Evolutionary conservation across 805 yeast species (phyloP), one percentile per base, ranked within the genome.

Genomic region (Candida boidinii): DNA sequence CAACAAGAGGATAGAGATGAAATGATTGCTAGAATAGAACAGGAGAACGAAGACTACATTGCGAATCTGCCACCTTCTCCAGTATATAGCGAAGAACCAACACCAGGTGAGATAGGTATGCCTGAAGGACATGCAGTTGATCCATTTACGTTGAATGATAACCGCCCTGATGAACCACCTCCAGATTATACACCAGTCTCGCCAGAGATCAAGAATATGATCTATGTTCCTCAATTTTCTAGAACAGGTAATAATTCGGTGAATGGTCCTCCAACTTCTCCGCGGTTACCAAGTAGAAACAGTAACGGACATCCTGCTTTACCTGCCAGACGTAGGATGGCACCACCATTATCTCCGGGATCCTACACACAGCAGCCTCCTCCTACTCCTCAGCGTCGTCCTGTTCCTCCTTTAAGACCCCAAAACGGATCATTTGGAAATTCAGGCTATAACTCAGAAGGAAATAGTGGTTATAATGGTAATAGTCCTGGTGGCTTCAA

Each of bases 141-240:
- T 25, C 51, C 49, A 1, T 35, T 46, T 12, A 31, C 30, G 5
- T 37, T 49, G 12, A 47, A 49, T 26, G 54, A 50, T 17, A 33
- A 25, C 12, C 36, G 39, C 9, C 52, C 51, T 0, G 39, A 34
- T 16, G 57, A 49, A 24, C 56, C 53, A 4, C 66, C 66, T 4
- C 67, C 67, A 2, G 52, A 51, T 4, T 62, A 62, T 37, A 44
- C 60, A 1, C 59, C 52, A 29, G 42, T 53, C 17, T 53, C 56
- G 5, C 45, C 58, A 2, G 48, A 42, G 1, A 29, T 37, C 11
- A 45, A 43, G 2, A 37, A 34, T 2, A 17, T 39, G 14, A 39
- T 45, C 3, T 25, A 34, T 17, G 35, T 48, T 12, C 51, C 53
- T 5, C 52, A 44, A 13, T 49, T 46, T 23, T 36, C 51, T 16